Evolutionary conservation across 805 yeast genomes (phyloP).

Genomic region (Maudiozyma pseudohumilis): DNA sequence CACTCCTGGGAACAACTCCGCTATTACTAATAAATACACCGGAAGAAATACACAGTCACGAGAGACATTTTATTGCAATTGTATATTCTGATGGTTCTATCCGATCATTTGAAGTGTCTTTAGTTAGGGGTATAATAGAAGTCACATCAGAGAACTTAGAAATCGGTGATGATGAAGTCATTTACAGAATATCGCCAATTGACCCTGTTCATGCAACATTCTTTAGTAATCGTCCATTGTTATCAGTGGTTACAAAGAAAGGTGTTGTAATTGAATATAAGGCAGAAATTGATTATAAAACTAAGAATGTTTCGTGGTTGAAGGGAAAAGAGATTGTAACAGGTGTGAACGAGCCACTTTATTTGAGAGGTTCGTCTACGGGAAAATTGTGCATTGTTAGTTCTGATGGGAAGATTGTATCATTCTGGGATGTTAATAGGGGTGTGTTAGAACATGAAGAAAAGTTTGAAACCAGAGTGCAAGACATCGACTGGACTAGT

Average conservation of each 20-base stretch:
- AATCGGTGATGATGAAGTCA: conserved; percentile 23
- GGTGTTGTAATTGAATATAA: conserved; percentile 45
- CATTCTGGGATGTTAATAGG: conserved; percentile 72
- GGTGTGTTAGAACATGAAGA: conserved; percentile 57
- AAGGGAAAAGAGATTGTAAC: conserved; percentile 44
- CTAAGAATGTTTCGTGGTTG: conserved; percentile 39
- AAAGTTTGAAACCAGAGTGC: conserved; percentile 34
- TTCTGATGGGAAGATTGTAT: conserved; percentile 37
- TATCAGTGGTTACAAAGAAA: conserved; percentile 46
- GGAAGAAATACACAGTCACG: conserved; percentile 23
- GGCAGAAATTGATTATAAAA: conserved; percentile 25
- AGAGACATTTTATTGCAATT: conserved; percentile 40
- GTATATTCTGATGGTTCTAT: conserved; percentile 33
- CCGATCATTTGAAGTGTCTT: conserved; percentile 26
- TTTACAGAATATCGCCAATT: conserved; percentile 43
- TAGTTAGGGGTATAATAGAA: conserved; percentile 29
- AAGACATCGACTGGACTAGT: conserved; percentile 84
- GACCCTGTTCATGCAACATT: conserved; percentile 49
- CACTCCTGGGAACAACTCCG: conserved; percentile 7
- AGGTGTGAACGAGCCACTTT: conserved; percentile 40
- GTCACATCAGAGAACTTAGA: conserved; percentile 13
- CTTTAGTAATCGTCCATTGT: conserved; percentile 32
- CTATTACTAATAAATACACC: conserved; percentile 32
- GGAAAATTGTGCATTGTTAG: conserved; percentile 70
- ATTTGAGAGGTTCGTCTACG: conserved; percentile 64